Evolutionary conservation across 139 green algal species (phyloP).

Genomic region (Chlamydomonas applanata): DNA sequence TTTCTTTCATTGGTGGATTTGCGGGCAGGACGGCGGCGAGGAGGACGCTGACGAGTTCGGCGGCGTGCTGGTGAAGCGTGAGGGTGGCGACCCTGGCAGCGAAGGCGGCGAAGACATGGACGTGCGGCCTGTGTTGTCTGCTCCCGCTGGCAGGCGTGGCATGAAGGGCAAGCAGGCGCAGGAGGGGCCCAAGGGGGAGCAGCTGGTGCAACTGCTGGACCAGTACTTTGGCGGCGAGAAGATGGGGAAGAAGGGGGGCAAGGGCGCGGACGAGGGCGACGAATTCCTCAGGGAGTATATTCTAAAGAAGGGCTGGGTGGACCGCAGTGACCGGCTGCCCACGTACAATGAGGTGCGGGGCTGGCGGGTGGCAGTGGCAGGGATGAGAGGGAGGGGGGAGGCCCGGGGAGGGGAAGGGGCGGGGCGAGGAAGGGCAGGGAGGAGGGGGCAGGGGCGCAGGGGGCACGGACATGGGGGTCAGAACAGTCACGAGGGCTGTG

Average conservation of each 20-base stretch:
- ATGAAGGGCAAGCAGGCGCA: constrained; percentile 11
- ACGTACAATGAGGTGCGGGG: constrained; percentile 42
- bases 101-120: no score
- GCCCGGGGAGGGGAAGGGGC: no score
- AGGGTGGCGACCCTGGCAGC: background rate
- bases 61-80: constrained; percentile 21
- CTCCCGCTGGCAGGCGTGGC: no score
- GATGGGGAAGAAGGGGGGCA: background rate
- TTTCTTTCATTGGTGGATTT: no score
- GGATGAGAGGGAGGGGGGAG: background rate
- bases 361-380: background rate
- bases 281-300: constrained; percentile 88
- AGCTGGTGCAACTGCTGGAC: constrained; percentile 54
- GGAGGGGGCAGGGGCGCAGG: no score
- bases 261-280: constrained; percentile 46
- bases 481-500: no score
- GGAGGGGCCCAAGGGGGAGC: background rate
- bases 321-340: constrained; percentile 33
- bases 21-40: constrained; percentile 13
- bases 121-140: no score
- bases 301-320: constrained; percentile 60
- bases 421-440: no score
- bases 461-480: no score
- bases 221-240: constrained; percentile 69
- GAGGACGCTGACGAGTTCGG: constrained; percentile 12